These are phyloP conservation scores for Annulohypoxylon truncatum DNA, from an alignment of 2,329 filamentous ascomycete genomes.

Conservation along the genomic window DNA sequence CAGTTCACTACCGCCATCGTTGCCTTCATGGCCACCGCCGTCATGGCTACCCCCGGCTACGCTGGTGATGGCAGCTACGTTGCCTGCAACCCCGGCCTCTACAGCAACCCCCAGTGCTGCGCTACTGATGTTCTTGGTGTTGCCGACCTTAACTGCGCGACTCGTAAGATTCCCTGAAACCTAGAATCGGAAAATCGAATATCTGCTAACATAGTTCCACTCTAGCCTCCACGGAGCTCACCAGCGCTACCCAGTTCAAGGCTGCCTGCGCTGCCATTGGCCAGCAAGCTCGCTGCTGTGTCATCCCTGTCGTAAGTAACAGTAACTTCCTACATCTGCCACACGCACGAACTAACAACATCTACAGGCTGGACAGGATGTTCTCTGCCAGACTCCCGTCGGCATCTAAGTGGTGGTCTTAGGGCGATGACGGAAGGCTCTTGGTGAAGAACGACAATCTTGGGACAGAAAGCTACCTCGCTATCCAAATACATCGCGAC, in stretches of 20 bases:
- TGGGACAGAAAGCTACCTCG: background rate
- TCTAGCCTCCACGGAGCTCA: slow-evolving; percentile 52
- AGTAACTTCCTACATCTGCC: background rate
- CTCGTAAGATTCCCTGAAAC: slow-evolving; percentile 47
- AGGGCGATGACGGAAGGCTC: slow-evolving; percentile 1
- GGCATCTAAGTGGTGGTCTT: slow-evolving; percentile 40
- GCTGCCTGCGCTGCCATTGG: slow-evolving; percentile 56
- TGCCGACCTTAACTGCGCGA: slow-evolving; percentile 60
- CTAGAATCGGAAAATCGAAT: background rate
- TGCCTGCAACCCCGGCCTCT: slow-evolving; percentile 55
- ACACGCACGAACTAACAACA: slow-evolving; percentile 6
- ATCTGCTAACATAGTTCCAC: background rate
- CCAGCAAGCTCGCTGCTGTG: slow-evolving; percentile 64
- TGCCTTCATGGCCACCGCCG: slow-evolving; percentile 45
- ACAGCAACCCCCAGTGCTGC: slow-evolving; percentile 66
- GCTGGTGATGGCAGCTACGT: slow-evolving; percentile 46
- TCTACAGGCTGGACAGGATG: slow-evolving; percentile 46
- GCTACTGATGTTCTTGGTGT: slow-evolving; percentile 67
- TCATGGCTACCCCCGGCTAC: slow-evolving; percentile 41
- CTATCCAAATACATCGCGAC: background rate
- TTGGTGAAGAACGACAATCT: slow-evolving; percentile 5
- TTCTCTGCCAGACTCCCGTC: slow-evolving; percentile 52
- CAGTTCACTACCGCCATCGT: slow-evolving; percentile 45
- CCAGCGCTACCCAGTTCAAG: slow-evolving; percentile 56
- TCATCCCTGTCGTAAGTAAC: slow-evolving; percentile 57